Base-by-base conservation (phyloP, 371 early-diverging fungal genomes). In the Conidiobolus incongruus region DNA sequence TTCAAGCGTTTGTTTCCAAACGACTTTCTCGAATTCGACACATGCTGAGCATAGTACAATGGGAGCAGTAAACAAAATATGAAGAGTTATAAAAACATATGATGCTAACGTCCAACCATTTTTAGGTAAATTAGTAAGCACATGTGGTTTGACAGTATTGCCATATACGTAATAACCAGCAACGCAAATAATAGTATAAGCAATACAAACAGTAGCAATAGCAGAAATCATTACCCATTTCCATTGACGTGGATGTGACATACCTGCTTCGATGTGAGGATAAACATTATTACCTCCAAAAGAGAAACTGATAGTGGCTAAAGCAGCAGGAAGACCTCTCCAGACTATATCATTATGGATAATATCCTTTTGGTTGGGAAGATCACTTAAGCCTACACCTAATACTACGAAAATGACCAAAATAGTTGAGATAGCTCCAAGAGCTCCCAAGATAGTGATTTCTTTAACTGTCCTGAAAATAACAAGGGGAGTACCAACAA, bases 91-190 rank as follows among this genome's bases (percentile, higher is more conserved):
- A 52, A 77, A 60, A 23, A 70, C 65, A 37, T 77, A 69, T 7
- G 85, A 77, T n/a, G 74, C 54, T 6, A 61, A 68, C 10, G 72
- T 60, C 20, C 68, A 60, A 24, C 66, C 62, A 34, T 75, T 81
- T 0, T 56, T 32, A 15, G 81, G 81, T 21, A 88, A 58, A 47
- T 63, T 75, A 43, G 60, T 52, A 35, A 80, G 62, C 34, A 87
- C 70, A 19, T 86, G 87, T 2, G 70, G 72, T 22, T 49, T 32
- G 17, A 75, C 71, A 6, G 33, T 16, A 36, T 59, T 51, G 33
- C 88, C 90, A 52, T 81, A 89, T 17, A 81, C 64, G 35, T 68
- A 67, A 52, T 89, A 89, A 15, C 84, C 87, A 26, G 77, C 66
- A 29, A 67, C 61, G 33, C 81, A 85, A 17, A 77, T 74, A 30